phyloP scores from a whole-genome alignment of 2,329 filamentous ascomycete genomes.

The Neodidymelliopsis sp. region DNA sequence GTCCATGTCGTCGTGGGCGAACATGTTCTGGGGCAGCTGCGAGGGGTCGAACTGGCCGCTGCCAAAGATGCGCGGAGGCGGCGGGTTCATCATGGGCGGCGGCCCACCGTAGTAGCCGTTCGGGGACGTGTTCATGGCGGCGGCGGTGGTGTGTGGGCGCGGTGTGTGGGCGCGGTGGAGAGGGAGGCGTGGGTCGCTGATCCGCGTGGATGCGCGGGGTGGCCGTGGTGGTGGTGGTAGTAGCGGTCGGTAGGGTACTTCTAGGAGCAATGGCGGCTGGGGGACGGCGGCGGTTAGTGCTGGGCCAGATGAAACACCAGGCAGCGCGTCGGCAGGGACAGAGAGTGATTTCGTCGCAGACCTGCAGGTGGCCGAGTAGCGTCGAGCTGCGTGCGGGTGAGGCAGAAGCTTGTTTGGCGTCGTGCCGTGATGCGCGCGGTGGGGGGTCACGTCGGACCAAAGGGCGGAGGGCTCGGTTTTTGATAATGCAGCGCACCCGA shows the following conservation, averaged over 20 bases:
- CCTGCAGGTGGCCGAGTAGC: slow-evolving; percentile 32
- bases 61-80: slow-evolving; percentile 51
- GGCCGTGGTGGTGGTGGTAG: slow-evolving; percentile 32
- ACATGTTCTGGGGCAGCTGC: slow-evolving; percentile 48
- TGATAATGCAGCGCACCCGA: too few relatives aligned
- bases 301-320: slow-evolving; percentile 43
- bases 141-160: not conserved
- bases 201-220: slow-evolving; percentile 22
- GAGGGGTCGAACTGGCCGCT: slow-evolving; percentile 47
- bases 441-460: slow-evolving; percentile 13
- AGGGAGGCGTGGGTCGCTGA: slow-evolving; percentile 19
- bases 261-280: slow-evolving; percentile 23
- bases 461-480: slow-evolving; percentile 11
- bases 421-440: slow-evolving; percentile 17
- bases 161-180: not conserved
- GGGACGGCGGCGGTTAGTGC: slow-evolving; percentile 25
- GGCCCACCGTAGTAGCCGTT: slow-evolving; percentile 46
- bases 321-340: slow-evolving; percentile 27
- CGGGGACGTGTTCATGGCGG: slow-evolving; percentile 44
- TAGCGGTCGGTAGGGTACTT: too few relatives aligned
- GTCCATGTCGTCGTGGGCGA: slow-evolving; percentile 59
- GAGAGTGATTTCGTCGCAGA: slow-evolving; percentile 38
- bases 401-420: slow-evolving; percentile 35
- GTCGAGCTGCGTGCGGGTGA: slow-evolving; percentile 17
- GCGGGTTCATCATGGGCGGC: slow-evolving; percentile 49